These are phyloP conservation scores for Zasmidium citrigriseum DNA, from an alignment of 2,329 filamentous ascomycete genomes.

Conservation along the genomic window DNA sequence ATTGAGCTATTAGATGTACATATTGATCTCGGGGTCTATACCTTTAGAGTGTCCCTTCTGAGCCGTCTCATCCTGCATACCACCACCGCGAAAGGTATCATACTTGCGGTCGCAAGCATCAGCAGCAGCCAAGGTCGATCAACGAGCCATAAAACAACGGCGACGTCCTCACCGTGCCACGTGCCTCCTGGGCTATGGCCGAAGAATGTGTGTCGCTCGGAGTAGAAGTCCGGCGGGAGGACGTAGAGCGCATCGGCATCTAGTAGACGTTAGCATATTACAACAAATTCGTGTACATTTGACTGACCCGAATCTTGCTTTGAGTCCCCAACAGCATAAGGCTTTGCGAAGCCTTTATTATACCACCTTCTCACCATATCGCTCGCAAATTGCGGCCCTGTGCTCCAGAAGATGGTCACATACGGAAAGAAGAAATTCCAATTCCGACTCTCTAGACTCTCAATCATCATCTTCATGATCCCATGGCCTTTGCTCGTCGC, in stretches of 20 bases:
- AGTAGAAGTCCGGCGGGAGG: slow-evolving; percentile 70
- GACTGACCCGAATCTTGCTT: not conserved
- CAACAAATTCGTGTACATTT: not conserved
- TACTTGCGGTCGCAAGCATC: not conserved
- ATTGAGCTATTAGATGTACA: too few species aligned
- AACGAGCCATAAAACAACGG: slow-evolving; percentile 56
- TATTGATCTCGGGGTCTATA: not conserved
- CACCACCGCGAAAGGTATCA: not conserved
- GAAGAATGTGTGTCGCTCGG: slow-evolving; percentile 71
- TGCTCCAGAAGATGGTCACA: slow-evolving; percentile 77
- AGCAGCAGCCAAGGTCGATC: not conserved
- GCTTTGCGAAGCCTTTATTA: not conserved
- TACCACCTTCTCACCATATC: slow-evolving; percentile 48
- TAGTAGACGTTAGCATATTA: not conserved
- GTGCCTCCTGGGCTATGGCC: slow-evolving; percentile 64
- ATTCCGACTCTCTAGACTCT: slow-evolving; percentile 66
- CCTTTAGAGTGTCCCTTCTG: not conserved
- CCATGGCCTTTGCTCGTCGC: slow-evolving; percentile 70
- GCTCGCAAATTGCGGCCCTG: slow-evolving; percentile 73
- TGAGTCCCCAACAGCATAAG: not conserved
- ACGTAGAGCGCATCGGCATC: slow-evolving; percentile 36
- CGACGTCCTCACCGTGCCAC: slow-evolving; percentile 66
- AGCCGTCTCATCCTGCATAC: not conserved
- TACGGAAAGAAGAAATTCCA: slow-evolving; percentile 70
- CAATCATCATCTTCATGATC: slow-evolving; percentile 70